Conservation (phyloP, 148 eudicot species). For the Talinum fruticosum region DNA sequence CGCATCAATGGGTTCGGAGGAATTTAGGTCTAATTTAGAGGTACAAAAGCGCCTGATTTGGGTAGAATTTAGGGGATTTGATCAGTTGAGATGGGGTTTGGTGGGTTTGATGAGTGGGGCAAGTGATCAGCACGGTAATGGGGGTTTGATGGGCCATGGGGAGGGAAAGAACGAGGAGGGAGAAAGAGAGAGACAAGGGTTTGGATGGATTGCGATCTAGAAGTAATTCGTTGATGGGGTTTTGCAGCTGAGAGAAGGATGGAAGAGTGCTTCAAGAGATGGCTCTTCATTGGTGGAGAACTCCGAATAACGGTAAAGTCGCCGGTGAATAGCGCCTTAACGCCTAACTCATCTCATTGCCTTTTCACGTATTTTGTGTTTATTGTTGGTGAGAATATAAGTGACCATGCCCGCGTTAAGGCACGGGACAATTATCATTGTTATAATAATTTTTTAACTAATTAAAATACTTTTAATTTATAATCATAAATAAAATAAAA, state of each 20-base stretch:
- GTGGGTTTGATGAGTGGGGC: conserved; percentile 5
- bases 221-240: background rate
- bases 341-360: background rate
- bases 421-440: too few species aligned
- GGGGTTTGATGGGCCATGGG: background rate
- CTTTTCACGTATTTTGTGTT: too few species aligned
- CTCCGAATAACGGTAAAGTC: background rate
- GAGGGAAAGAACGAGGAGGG: background rate
- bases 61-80: background rate
- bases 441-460: too few species aligned
- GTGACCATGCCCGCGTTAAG: too few species aligned
- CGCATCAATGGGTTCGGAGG: conserved; percentile 49
- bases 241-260: background rate
- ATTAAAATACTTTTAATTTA: too few species aligned
- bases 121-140: background rate
- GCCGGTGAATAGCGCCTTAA: background rate
- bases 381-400: too few species aligned
- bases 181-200: conserved; percentile 1
- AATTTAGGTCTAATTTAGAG: conserved; percentile 5
- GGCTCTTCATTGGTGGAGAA: conserved; percentile 11
- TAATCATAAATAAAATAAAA: too few species aligned
- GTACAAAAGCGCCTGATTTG: conserved; percentile 17
- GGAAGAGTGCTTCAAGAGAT: conserved; percentile 18
- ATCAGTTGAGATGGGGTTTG: conserved; percentile 6
- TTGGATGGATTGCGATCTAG: background rate